These are phyloP conservation scores for Tuber melanosporum DNA, from an alignment of 495 filamentous ascomycete genomes.

Conservation along the genomic window DNA sequence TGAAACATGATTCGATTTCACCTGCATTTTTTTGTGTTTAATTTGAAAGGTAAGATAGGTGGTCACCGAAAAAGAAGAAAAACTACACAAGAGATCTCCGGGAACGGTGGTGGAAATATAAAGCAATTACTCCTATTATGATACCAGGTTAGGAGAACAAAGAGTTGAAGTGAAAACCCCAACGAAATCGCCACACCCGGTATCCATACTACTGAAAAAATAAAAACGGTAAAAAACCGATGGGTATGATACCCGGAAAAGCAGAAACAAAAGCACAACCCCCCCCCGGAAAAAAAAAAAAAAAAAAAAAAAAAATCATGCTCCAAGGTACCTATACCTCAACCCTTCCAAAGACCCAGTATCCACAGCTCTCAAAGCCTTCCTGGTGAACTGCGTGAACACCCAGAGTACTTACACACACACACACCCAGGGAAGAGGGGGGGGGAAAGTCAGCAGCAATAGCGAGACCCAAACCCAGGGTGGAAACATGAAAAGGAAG, in stretches of 20 bases:
- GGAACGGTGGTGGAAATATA: not conserved
- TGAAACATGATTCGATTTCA: slow-evolving; percentile 3
- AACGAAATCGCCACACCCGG: not conserved
- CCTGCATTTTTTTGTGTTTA: not conserved
- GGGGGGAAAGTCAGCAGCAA: not conserved
- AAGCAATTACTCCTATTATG: not conserved
- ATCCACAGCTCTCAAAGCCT: not conserved
- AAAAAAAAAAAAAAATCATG: not conserved
- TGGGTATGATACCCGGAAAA: not conserved
- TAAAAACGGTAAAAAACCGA: not conserved
- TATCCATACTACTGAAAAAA: not conserved
- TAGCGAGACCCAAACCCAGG: not conserved
- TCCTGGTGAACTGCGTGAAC: not conserved
- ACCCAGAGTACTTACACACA: not conserved
- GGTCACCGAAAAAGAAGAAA: not conserved
- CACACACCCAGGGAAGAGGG: not conserved
- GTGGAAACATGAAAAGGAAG: too few relatives aligned
- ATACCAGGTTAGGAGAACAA: not conserved
- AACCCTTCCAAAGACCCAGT: not conserved
- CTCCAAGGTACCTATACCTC: not conserved
- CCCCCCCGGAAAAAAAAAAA: too few relatives aligned
- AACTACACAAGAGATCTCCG: not conserved
- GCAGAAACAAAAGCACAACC: not conserved
- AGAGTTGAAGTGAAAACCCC: not conserved
- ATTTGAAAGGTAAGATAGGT: not conserved